Base-by-base conservation (phyloP, 2,329 filamentous ascomycete genomes). In the Colletotrichum godetiae region DNA sequence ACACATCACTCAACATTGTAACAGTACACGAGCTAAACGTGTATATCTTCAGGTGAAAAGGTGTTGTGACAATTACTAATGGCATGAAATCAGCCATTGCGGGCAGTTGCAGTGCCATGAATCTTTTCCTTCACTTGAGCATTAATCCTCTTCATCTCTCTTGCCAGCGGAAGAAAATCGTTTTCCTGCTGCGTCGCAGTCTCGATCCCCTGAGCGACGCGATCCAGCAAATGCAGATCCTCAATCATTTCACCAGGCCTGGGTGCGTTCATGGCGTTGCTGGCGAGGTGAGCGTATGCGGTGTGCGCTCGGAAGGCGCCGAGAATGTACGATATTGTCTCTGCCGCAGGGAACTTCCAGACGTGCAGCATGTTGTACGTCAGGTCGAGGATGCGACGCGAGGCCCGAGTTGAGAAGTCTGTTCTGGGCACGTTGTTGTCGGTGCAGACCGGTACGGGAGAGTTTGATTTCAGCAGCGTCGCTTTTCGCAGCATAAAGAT, bases 401-500 rank as follows among this genome's bases (percentile, higher is more conserved):
- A 71, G 1, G 62, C 62, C 4, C 72, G 35, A 3, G 62, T 71
- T 11, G 72, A 42, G 0, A 62, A 42, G 42, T 66, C 31, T 4
- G 59, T 71, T 8, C 42, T 42, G 7, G 67, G 72, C 4, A 67
- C 63, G 57, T 63, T 71, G 7, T 58, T 53, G 31, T 74, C 72
- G 5, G 61, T 67, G 0, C 62, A 63, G 15, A 35, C 29, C 0
- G 61, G 67, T 2, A 66, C 66, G 12, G 57, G 72, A 4, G 53
- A 61, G 55, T 70, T 68, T 1, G 61, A 60, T 8, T 67, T 58
- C n/a, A 65, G 58, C 0, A 73, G 57, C 0, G 67, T 60, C 10
- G 74, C 78, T 60, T 81, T 82, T 59, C 80, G 76, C 24, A 82
- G 79, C 80, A 82, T 82, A 74, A 81, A 81, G 31, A 82, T 78